Percentiles rank a stretch among this genome's conserved stretches.
Conservation (phyloP, 305 asterid genomes). For the Ilex paraguariensis region DNA sequence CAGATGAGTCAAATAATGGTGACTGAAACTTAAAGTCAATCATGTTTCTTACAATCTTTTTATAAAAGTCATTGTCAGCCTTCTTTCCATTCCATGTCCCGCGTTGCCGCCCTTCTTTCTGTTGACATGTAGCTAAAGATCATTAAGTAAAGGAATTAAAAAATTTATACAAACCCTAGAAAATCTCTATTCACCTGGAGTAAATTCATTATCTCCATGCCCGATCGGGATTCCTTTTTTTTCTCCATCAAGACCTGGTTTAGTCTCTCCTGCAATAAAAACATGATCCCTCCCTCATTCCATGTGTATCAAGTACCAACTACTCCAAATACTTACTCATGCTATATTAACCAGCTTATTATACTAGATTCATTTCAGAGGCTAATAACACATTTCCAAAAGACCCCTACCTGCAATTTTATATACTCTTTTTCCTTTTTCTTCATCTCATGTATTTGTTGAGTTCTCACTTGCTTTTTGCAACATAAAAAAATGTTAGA, state of each 20-base stretch:
- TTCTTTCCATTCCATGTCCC: conserved; percentile 97
- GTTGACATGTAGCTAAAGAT: conserved; percentile 18
- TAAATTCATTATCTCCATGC: conserved; percentile 96
- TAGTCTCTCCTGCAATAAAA: conserved; percentile 64
- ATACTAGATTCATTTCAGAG: not conserved
- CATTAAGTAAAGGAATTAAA: conserved; percentile 12
- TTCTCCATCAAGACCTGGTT: conserved; percentile 94
- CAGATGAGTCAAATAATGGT: conserved; percentile 1
- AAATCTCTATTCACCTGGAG: conserved; percentile 53
- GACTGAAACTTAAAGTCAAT: conserved; percentile 16
- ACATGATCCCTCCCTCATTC: not conserved
- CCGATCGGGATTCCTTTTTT: conserved; percentile 95
- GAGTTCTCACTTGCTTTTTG: conserved; percentile 88
- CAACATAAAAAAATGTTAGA: conserved; percentile 17
- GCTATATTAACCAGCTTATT: too few relatives aligned
- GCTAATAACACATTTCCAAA: conserved; percentile 5
- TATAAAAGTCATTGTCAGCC: conserved; percentile 86
- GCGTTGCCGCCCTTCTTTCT: conserved; percentile 99
- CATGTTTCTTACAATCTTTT: conserved; percentile 64
- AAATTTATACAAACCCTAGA: conserved; percentile 8
- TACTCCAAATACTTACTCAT: too few relatives aligned
- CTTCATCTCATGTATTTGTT: conserved; percentile 97
- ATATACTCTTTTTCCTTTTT: conserved; percentile 91
- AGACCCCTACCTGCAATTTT: conserved; percentile 70
- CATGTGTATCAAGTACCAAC: not conserved